Evolutionary conservation across 2,329 filamentous ascomycete genomes (phyloP).

Genomic region (Ceratocystis lukuohia): DNA sequence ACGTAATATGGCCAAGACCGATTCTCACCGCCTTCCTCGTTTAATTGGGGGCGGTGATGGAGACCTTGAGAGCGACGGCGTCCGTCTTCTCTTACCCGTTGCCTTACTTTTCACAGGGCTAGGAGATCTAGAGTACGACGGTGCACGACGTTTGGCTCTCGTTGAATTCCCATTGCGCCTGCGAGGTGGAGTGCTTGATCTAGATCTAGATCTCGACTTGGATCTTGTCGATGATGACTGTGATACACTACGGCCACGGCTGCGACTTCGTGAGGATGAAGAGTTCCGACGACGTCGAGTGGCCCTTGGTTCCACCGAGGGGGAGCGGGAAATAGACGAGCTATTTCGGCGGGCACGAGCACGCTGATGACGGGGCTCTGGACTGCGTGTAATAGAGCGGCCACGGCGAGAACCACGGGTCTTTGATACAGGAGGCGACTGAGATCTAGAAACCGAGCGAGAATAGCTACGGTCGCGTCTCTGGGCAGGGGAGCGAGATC

Average conservation of each 20-base stretch:
- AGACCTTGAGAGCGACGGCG: constrained; percentile 18
- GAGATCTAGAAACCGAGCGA: constrained; percentile 12
- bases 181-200: constrained; percentile 22
- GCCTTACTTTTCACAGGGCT: constrained; percentile 7
- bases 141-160: not conserved
- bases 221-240: constrained; percentile 17
- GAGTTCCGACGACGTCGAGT: not conserved
- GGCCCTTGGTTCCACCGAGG: constrained; percentile 17
- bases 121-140: constrained; percentile 13
- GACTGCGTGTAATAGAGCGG: constrained; percentile 25
- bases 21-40: constrained; percentile 18
- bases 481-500: constrained; percentile 18
- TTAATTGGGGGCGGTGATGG: constrained; percentile 20
- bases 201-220: constrained; percentile 1
- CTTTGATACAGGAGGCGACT: constrained; percentile 21
- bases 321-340: constrained; percentile 12
- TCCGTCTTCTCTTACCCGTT: constrained; percentile 15
- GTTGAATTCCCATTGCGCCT: not conserved
- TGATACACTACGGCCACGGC: constrained; percentile 14
- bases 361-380: constrained; percentile 19
- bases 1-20: no score
- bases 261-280: constrained; percentile 20
- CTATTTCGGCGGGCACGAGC: constrained; percentile 17
- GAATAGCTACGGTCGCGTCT: constrained; percentile 19
- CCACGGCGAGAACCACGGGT: constrained; percentile 25